Percentiles rank a stretch among this genome's conserved stretches.
Evolutionary conservation across 768 basidiomycete genomes (phyloP).

Genomic region (Gyrodon lividus): DNA sequence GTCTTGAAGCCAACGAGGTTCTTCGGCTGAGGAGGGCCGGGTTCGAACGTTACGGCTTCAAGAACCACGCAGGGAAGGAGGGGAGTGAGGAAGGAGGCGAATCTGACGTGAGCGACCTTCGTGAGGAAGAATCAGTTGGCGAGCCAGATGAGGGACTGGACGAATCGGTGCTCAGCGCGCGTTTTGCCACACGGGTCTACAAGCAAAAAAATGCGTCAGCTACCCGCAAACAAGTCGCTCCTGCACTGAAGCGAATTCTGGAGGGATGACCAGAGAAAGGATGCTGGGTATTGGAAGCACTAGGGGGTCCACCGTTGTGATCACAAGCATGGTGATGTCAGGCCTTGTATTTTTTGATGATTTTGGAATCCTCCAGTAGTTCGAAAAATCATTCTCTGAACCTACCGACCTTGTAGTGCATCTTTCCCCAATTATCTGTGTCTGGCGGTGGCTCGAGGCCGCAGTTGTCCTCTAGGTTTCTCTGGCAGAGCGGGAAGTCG

Average conservation of each 20-base stretch:
- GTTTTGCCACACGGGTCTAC: conserved; percentile 47
- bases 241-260: conserved; percentile 59
- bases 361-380: no score
- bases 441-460: no score
- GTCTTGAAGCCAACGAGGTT: conserved; percentile 55
- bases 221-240: conserved; percentile 67
- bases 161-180: conserved; percentile 24
- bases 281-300: no score
- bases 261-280: conserved; percentile 35
- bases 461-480: no score
- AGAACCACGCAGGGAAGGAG: background rate
- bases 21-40: conserved; percentile 48
- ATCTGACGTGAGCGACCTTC: conserved; percentile 5
- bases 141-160: conserved; percentile 2
- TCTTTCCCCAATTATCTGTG: no score
- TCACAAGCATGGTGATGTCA: no score
- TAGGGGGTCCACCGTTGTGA: background rate
- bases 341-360: no score
- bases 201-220: conserved; percentile 62
- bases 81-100: conserved; percentile 21
- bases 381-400: no score
- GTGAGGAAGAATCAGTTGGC: conserved; percentile 24
- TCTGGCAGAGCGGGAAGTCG: no score
- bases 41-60: conserved; percentile 22
- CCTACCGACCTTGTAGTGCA: no score